Evolutionary conservation across 2,329 filamentous ascomycete species (phyloP).

Genomic region (Arthrinium puccinioides): DNA sequence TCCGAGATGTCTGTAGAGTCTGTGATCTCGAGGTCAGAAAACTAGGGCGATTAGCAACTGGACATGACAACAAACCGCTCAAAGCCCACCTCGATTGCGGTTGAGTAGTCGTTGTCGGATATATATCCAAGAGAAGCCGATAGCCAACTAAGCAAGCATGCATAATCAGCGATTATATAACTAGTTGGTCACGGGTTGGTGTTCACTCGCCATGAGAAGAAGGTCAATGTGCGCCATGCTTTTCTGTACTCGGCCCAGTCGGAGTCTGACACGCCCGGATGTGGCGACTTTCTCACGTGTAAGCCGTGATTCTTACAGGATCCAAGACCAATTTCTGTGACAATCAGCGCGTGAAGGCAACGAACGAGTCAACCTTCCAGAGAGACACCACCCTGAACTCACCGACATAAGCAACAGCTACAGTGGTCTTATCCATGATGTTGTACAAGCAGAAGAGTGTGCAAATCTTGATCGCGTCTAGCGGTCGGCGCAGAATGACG

Average conservation of each 20-base stretch:
- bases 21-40: conserved; percentile 14
- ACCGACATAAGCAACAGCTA: conserved; percentile 22
- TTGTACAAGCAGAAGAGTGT: conserved; percentile 23
- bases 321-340: conserved; percentile 17
- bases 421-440: conserved; percentile 19
- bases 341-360: too few species aligned
- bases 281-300: conserved; percentile 4
- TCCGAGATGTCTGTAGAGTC: conserved; percentile 12
- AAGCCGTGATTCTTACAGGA: conserved; percentile 13
- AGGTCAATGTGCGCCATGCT: conserved; percentile 21
- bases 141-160: conserved; percentile 21
- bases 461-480: conserved; percentile 22
- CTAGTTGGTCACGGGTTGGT: not conserved
- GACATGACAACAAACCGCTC: too few species aligned
- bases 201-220: conserved; percentile 16
- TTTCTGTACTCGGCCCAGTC: conserved; percentile 15
- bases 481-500: conserved; percentile 14
- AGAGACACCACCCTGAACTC: too few species aligned
- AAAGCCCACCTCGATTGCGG: too few species aligned
- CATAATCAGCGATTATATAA: not conserved
- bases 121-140: conserved; percentile 22
- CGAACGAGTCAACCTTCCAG: not conserved
- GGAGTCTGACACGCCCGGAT: conserved; percentile 3
- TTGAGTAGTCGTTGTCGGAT: conserved; percentile 16
- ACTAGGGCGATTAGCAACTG: too few species aligned